Base-by-base conservation (phyloP, 495 filamentous ascomycete genomes). In the Trichoderma gamsii region DNA sequence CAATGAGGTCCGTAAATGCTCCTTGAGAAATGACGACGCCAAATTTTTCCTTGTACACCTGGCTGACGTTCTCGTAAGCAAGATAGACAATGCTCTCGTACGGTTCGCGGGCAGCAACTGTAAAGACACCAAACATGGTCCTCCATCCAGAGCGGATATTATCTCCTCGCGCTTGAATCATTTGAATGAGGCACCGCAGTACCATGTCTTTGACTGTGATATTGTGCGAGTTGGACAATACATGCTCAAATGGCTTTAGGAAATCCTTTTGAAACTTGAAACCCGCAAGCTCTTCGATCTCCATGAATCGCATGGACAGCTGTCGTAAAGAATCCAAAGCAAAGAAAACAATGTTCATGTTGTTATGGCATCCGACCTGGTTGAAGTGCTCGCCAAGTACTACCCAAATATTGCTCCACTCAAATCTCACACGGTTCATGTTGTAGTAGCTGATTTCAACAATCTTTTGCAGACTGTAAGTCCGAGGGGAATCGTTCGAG, bases 231-330 rank as follows among this genome's bases (percentile, higher is more conserved):
- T 98, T 98, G 41, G 89, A 86, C 82, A 98, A 96, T 72, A 99
- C 92, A 77, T 97, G 91, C 78, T 98, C 93, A 70, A 99, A 99
- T 0, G 95, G 95, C 76, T 97, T 97, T 35, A 98, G 83, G 79
- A 99, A 98, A 72, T 99, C 95, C 75, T 99, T 99, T 72, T 99
- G 95, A 75, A 99, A 99, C 76, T 98, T 97, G 87, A 99, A 99
- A 71, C 96, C 96, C 0, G 95, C 91, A 70, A 99, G 78, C 75
- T 99, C 95, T 71, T 97, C 96, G 69, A 97, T 92, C 78, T 99
- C 96, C 89, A 99, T 91, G 78, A 98, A 99, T 3, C 92, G 89
- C 93, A 98, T 98, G 0, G 93, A 96, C 49, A 99, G 81, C 76
- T 99, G 95, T 43, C 95, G 87, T 49, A 99, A 79, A 0, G 93